These are phyloP conservation scores for Limnanthes douglasii DNA, from an alignment of 345 rosid genomes.

Conservation along the genomic window DNA sequence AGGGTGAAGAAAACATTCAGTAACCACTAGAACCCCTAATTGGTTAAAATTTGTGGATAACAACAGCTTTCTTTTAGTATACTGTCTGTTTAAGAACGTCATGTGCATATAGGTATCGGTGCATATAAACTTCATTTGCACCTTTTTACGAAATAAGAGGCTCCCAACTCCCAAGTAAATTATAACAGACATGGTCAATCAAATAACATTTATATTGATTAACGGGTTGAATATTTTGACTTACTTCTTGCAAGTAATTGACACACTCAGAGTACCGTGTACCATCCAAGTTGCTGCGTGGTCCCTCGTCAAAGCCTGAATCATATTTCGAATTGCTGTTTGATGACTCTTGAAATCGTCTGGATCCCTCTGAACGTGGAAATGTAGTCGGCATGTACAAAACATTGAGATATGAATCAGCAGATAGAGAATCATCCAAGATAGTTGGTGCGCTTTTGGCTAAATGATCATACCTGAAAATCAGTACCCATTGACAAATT, in stretches of 20 bases:
- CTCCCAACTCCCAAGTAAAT: constrained; percentile 1
- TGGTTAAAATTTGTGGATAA: no score
- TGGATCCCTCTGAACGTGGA: constrained; percentile 88
- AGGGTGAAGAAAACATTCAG: no score
- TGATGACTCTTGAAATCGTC: constrained; percentile 44
- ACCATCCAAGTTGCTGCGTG: constrained; percentile 78
- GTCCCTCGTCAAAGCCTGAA: constrained; percentile 58
- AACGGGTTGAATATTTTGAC: constrained; percentile 11
- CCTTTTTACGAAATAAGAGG: no score
- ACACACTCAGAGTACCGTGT: constrained; percentile 68
- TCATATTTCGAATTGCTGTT: constrained; percentile 30
- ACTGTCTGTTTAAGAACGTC: no score
- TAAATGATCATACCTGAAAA: constrained; percentile 89
- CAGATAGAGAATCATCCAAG: constrained; percentile 93
- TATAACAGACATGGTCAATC: neutral
- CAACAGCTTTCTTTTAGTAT: no score
- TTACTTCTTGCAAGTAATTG: constrained; percentile 79
- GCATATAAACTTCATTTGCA: no score
- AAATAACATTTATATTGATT: no score
- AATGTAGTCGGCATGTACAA: constrained; percentile 92
- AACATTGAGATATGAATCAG: constrained; percentile 93
- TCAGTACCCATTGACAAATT: no score
- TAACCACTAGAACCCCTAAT: no score
- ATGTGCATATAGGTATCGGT: no score
- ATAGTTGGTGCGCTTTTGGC: constrained; percentile 95